Evolutionary conservation across 441 rosid genomes (phyloP).

Genomic region (Erodium trifolium): DNA sequence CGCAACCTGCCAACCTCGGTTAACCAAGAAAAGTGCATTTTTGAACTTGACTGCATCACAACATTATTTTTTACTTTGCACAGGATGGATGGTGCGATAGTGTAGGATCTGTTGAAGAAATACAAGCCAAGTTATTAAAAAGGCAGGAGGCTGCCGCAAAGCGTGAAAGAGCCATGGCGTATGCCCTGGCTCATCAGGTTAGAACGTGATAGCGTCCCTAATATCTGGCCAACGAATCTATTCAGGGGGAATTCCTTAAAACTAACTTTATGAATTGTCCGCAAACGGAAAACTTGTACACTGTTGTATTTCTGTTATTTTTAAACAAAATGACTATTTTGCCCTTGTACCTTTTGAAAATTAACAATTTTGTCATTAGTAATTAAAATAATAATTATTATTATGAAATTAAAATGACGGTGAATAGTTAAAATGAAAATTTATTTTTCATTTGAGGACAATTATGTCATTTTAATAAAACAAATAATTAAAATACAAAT

Average conservation of each 20-base stretch:
- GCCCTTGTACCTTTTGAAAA: too few relatives aligned
- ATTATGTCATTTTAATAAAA: too few relatives aligned
- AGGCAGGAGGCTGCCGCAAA: constrained; percentile 98
- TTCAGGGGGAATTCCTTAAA: background rate
- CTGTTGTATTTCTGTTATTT: too few relatives aligned
- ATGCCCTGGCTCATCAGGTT: constrained; percentile 98
- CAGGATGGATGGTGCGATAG: constrained; percentile 99
- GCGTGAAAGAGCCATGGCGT: constrained; percentile 99
- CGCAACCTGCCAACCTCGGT: constrained; percentile 6
- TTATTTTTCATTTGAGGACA: too few relatives aligned
- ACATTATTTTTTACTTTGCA: constrained; percentile 17
- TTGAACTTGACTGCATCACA: constrained; percentile 16
- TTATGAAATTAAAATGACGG: too few relatives aligned
- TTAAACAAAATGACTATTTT: too few relatives aligned
- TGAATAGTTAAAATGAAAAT: too few relatives aligned
- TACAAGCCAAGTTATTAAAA: constrained; percentile 85
- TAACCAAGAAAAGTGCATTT: background rate
- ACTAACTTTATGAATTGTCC: too few relatives aligned
- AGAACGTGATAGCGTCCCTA: constrained; percentile 15
- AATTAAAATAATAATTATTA: too few relatives aligned
- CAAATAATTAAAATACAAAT: too few relatives aligned
- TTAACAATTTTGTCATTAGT: too few relatives aligned
- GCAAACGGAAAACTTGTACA: too few relatives aligned
- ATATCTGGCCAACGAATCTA: background rate
- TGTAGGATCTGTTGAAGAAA: constrained; percentile 88